Conservation (phyloP, 1,284 basidiomycete species). For the Trametes pubescens region DNA sequence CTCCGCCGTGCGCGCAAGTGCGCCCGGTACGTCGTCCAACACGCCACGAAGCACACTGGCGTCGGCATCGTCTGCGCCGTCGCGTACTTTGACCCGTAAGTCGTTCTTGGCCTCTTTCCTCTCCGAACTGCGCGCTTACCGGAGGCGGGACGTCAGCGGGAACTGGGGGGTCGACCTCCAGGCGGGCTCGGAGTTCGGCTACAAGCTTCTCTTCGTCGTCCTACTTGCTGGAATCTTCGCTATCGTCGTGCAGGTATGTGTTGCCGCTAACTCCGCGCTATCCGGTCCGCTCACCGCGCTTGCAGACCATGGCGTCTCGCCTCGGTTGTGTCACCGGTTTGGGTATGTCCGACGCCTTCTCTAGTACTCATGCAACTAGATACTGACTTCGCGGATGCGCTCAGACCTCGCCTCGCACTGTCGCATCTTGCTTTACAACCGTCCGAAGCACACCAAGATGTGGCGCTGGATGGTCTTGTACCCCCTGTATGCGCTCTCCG, state of each 20-base stretch:
- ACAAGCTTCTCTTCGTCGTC: constrained; percentile 88
- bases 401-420: constrained; percentile 79
- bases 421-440: constrained; percentile 73
- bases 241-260: constrained; percentile 73
- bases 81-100: constrained; percentile 65
- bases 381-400: constrained; percentile 8
- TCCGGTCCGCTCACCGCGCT: constrained; percentile 17
- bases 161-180: constrained; percentile 83
- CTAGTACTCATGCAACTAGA: neutral
- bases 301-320: constrained; percentile 65
- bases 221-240: constrained; percentile 87
- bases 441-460: constrained; percentile 66
- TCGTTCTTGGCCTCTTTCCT: constrained; percentile 7
- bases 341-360: constrained; percentile 48
- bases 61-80: constrained; percentile 60
- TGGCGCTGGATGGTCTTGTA: constrained; percentile 75
- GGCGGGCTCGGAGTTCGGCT: constrained; percentile 82
- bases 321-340: constrained; percentile 77
- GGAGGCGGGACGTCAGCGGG: constrained; percentile 51
- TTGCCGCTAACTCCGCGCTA: neutral
- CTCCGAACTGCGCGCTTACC: neutral
- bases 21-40: constrained; percentile 42
- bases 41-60: constrained; percentile 55
- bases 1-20: constrained; percentile 12
- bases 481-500: constrained; percentile 73